Evolutionary conservation across 371 early-diverging fungal species (phyloP), one percentile per base, ranked within the genome.

Genomic region (Parasitella parasitica): DNA sequence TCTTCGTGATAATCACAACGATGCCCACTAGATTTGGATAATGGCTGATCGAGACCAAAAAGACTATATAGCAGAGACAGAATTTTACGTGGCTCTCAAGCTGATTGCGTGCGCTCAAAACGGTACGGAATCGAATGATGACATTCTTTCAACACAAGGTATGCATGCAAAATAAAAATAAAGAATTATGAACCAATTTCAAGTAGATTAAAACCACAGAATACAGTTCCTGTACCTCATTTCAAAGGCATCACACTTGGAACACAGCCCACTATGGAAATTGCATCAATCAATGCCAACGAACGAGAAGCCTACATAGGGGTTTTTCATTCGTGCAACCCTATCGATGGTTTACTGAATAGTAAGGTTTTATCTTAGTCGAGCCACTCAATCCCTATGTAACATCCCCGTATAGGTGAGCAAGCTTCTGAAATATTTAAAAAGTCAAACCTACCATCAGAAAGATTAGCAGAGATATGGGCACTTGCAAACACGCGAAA

Each of bases 401-500:
- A 12, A 8, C 36, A 9, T 37, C 20, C 3, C n/a, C n/a, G n/a
- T 34, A 16, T 36, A 58, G 49, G 39, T 36, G 57, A 69, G 9
- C 43, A 64, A 32, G 69, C 61, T 8, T 61, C 13, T 46, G 28
- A 27, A 26, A 53, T 69, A 11, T 64, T 69, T 20, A 52, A 38
- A 6, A 20, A 54, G 13, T 69, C 64, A 6, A 46, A 54, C 9
- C 34, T 69, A 11, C 58, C 64, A 12, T 30, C 22, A 5, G 69
- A 64, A 2, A 59, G 22, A 20, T 22, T 69, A 15, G 46, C 30
- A 7, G 26, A 27, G 11, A 69, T 69, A 15, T 64, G 66, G 66
- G 8, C 32, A 50, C 68, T 91, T 54, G 88, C 86, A 1, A 86
- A 89, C 51, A 83, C 86, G 12, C 77, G 82, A 51, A 63, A 71